These are phyloP conservation scores for Xanthoconium stramineum DNA, from an alignment of 768 basidiomycete species.

Conservation along the genomic window DNA sequence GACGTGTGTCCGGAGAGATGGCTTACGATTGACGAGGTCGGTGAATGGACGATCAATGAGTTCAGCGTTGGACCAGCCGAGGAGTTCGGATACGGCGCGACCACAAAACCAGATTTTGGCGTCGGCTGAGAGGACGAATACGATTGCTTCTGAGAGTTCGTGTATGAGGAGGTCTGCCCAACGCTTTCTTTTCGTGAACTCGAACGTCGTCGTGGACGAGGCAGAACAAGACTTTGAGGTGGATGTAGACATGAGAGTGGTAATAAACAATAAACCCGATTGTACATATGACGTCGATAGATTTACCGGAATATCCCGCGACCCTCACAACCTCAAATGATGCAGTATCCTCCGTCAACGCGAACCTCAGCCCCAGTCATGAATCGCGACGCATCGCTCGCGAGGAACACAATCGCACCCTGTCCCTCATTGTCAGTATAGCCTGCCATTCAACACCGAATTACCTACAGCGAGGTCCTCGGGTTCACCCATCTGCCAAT, in stretches of 20 bases:
- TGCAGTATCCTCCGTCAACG: slow-evolving; percentile 88
- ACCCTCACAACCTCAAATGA: slow-evolving; percentile 38
- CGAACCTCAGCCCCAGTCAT: slow-evolving; percentile 85
- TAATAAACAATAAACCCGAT: not conserved
- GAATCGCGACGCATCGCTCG: slow-evolving; percentile 86
- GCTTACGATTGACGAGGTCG: slow-evolving; percentile 61
- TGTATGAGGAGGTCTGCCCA: slow-evolving; percentile 81
- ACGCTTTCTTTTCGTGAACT: slow-evolving; percentile 83
- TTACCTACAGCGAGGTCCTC: slow-evolving; percentile 77
- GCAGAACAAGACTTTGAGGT: slow-evolving; percentile 6
- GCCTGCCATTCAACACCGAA: not conserved
- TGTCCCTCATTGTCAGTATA: slow-evolving; percentile 26
- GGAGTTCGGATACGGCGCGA: slow-evolving; percentile 61
- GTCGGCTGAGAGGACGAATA: slow-evolving; percentile 62
- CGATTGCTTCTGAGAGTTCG: slow-evolving; percentile 71
- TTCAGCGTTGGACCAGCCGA: slow-evolving; percentile 76
- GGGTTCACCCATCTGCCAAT: slow-evolving; percentile 80
- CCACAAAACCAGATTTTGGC: slow-evolving; percentile 69
- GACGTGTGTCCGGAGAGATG: slow-evolving; percentile 11
- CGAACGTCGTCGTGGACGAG: slow-evolving; percentile 42
- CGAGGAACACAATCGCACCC: slow-evolving; percentile 88
- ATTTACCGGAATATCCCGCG: slow-evolving; percentile 11
- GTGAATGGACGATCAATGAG: slow-evolving; percentile 64
- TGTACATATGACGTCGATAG: slow-evolving; percentile 26
- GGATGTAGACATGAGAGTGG: slow-evolving; percentile 16